phyloP scores from a whole-genome alignment of 306 rosid genomes.

The Begonia loranthoides region DNA sequence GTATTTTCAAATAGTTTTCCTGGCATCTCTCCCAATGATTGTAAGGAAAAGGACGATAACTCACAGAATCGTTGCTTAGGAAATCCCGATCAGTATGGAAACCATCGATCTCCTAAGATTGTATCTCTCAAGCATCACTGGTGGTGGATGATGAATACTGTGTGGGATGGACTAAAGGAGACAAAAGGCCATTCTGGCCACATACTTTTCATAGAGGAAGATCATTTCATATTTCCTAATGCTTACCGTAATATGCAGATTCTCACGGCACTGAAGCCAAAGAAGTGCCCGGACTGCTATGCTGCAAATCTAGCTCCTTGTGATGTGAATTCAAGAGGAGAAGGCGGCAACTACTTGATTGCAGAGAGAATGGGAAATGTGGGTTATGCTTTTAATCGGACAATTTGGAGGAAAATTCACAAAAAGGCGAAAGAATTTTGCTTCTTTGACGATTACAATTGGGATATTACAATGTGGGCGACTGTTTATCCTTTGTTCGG shows the following conservation, averaged over 20 bases:
- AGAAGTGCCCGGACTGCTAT: conserved; percentile 74
- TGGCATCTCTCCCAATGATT: conserved; percentile 54
- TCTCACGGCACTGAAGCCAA: conserved; percentile 49
- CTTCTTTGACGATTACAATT: conserved; percentile 83
- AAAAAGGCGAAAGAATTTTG: conserved; percentile 65
- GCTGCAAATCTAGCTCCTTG: conserved; percentile 92
- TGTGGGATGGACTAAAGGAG: conserved; percentile 90
- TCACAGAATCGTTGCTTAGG: conserved; percentile 36
- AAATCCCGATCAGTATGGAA: conserved; percentile 84
- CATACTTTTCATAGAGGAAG: conserved; percentile 43
- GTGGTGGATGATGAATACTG: conserved; percentile 99
- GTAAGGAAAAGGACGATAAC: conserved; percentile 46
- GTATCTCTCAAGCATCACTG: conserved; percentile 96
- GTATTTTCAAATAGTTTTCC: conserved; percentile 60
- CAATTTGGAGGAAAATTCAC: conserved; percentile 85
- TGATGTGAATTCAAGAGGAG: conserved; percentile 89
- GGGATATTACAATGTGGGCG: conserved; percentile 99
- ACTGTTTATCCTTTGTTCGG: conserved; percentile 94
- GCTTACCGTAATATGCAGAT: conserved; percentile 22
- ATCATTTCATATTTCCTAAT: neutral
- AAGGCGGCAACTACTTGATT: conserved; percentile 45
- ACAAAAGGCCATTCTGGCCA: conserved; percentile 47
- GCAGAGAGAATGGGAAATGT: conserved; percentile 98
- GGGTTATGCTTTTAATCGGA: conserved; percentile 72
- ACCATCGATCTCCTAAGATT: conserved; percentile 71